Percentiles rank a stretch among this genome's conserved stretches.
These are phyloP conservation scores for Citrullus amarus DNA, from an alignment of 306 rosid genomes.

Conservation along the genomic window DNA sequence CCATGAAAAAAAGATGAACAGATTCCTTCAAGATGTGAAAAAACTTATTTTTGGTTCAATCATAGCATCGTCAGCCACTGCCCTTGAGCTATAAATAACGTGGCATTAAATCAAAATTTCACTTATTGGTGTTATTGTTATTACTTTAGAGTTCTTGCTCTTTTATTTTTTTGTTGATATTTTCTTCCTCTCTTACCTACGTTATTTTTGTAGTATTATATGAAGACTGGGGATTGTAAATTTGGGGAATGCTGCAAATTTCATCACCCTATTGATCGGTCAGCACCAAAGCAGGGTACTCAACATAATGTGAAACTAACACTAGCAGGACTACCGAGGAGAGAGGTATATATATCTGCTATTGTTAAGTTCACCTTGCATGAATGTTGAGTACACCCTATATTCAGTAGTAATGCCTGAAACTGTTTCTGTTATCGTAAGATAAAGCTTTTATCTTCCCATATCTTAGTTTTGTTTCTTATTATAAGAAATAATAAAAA, in stretches of 20 bases:
- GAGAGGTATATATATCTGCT: slow-evolving; percentile 53
- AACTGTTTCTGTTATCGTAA: not conserved
- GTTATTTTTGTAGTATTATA: slow-evolving; percentile 45
- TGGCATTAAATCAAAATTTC: not conserved
- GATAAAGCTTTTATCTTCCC: not conserved
- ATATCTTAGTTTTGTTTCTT: too few relatives aligned
- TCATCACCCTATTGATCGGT: slow-evolving; percentile 82
- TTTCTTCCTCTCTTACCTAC: not conserved
- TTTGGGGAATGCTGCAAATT: slow-evolving; percentile 78
- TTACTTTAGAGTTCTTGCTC: not conserved
- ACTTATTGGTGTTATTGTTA: not conserved
- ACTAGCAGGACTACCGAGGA: slow-evolving; percentile 88
- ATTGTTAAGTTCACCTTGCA: not conserved
- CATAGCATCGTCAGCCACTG: too few relatives aligned
- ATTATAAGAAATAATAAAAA: too few relatives aligned
- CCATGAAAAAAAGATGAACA: too few relatives aligned
- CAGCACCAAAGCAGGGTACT: slow-evolving; percentile 38
- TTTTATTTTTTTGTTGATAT: not conserved
- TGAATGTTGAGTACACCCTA: not conserved
- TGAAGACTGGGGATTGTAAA: slow-evolving; percentile 90
- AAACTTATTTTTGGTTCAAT: too few relatives aligned
- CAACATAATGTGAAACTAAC: slow-evolving; percentile 56
- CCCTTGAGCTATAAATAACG: too few relatives aligned
- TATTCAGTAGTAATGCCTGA: not conserved
- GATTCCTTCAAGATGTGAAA: too few relatives aligned